These are phyloP conservation scores for Phylloporus arenicola DNA, from an alignment of 768 basidiomycete species.

Conservation along the genomic window DNA sequence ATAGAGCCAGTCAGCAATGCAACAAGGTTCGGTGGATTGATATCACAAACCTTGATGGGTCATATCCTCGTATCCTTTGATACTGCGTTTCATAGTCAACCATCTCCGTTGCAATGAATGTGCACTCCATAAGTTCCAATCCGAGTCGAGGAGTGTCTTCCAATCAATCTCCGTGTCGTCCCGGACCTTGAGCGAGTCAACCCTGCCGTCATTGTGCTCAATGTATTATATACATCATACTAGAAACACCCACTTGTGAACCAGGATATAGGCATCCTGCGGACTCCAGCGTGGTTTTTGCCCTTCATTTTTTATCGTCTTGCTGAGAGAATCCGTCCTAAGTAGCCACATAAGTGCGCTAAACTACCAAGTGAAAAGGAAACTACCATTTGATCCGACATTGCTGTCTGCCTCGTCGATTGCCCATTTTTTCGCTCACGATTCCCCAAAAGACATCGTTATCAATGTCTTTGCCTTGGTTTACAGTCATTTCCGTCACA, in stretches of 20 bases:
- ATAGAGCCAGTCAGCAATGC: constrained; percentile 8
- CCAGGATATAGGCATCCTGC: constrained; percentile 72
- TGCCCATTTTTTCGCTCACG: constrained; percentile 74
- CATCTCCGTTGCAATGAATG: constrained; percentile 76
- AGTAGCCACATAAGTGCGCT: background rate
- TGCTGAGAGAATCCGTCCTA: constrained; percentile 75
- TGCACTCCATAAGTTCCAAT: constrained; percentile 84
- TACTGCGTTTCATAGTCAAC: constrained; percentile 70
- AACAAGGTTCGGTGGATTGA: background rate
- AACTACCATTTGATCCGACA: constrained; percentile 84
- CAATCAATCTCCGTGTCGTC: constrained; percentile 85
- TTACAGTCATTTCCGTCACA: constrained; percentile 68
- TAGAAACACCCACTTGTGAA: constrained; percentile 56
- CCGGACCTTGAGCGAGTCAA: constrained; percentile 66
- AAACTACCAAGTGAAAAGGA: constrained; percentile 4
- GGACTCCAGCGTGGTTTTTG: constrained; percentile 67
- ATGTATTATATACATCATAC: background rate
- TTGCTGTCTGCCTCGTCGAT: constrained; percentile 71
- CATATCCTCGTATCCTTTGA: constrained; percentile 79
- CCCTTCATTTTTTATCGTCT: constrained; percentile 68
- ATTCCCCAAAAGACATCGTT: constrained; percentile 81
- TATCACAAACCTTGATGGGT: constrained; percentile 58
- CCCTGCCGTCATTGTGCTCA: constrained; percentile 35
- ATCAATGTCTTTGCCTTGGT: constrained; percentile 67
- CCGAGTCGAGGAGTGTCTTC: constrained; percentile 66